Conservation (phyloP, 208 protist species). For the Wallacemonas sp. region DNA sequence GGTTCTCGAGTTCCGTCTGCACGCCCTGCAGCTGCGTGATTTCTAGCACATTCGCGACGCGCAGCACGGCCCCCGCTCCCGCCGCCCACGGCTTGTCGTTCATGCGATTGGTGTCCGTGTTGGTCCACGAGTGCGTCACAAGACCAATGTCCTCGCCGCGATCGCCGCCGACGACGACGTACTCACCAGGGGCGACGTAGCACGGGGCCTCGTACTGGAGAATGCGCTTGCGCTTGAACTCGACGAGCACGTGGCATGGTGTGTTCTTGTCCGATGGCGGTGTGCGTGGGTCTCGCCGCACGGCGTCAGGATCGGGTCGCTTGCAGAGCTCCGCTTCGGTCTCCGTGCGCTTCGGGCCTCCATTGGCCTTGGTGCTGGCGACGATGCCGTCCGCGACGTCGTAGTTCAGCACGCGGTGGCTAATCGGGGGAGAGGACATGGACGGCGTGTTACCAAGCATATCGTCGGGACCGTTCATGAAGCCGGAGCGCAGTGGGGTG, state of each 20-base stretch:
- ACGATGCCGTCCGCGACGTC: slow-evolving; percentile 52
- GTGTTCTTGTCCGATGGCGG: slow-evolving; percentile 53
- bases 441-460: slow-evolving; percentile 45
- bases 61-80: slow-evolving; percentile 77
- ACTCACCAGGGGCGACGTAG: slow-evolving; percentile 82
- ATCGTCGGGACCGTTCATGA: slow-evolving; percentile 20
- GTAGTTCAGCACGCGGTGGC: slow-evolving; percentile 52
- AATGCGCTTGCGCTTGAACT: slow-evolving; percentile 89
- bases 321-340: slow-evolving; percentile 46
- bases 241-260: slow-evolving; percentile 89
- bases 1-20: slow-evolving; percentile 86
- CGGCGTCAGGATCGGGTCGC: slow-evolving; percentile 52
- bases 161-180: slow-evolving; percentile 90
- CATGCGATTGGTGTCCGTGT: slow-evolving; percentile 22
- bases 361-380: slow-evolving; percentile 22
- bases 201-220: slow-evolving; percentile 80
- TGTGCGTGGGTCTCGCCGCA: slow-evolving; percentile 34
- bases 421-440: slow-evolving; percentile 56
- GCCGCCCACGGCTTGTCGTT: slow-evolving; percentile 46
- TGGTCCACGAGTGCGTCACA: slow-evolving; percentile 74
- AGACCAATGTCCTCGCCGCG: slow-evolving; percentile 92
- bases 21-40: slow-evolving; percentile 85
- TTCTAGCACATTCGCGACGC: slow-evolving; percentile 78
- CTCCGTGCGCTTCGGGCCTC: slow-evolving; percentile 21
- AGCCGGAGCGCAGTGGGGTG: slow-evolving; percentile 48